Percentiles rank a stretch among this genome's conserved stretches.
Conservation (phyloP, 768 basidiomycete genomes). For the Agaricus blazei region DNA sequence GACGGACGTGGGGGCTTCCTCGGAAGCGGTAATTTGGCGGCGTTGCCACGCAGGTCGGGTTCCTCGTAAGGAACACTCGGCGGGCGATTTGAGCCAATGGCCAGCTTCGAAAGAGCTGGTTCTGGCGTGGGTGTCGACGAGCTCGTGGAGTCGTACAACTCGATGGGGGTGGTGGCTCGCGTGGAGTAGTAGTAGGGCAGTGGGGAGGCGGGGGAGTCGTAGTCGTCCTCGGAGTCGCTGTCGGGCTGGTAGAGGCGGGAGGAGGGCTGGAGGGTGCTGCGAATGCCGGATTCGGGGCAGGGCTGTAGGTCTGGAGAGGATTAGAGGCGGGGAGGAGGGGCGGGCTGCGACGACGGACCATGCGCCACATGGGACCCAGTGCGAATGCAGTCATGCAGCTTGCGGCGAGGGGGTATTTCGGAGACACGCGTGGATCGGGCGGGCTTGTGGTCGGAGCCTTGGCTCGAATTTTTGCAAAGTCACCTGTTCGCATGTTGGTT, state of each 20-base stretch:
- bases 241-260: neutral
- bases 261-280: slow-evolving; percentile 4
- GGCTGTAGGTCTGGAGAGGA: slow-evolving; percentile 4
- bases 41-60: neutral
- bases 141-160: neutral
- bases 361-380: neutral
- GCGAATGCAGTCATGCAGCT: neutral
- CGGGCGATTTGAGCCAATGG: neutral
- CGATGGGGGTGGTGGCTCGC: neutral
- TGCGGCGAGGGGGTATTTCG: neutral
- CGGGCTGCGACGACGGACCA: neutral
- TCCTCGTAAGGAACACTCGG: neutral
- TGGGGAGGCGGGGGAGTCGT: neutral
- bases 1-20: neutral
- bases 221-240: neutral
- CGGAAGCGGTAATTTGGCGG: neutral
- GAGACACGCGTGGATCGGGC: neutral
- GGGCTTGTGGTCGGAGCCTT: neutral
- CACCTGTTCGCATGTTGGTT: neutral
- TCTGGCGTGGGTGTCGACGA: neutral
- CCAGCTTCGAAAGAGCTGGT: neutral
- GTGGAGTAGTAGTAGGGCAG: neutral
- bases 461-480: neutral
- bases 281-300: slow-evolving; percentile 5
- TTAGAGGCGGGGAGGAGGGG: neutral